Base-by-base conservation (phyloP, 1,284 basidiomycete species). In the Malassezia dermatis region DNA sequence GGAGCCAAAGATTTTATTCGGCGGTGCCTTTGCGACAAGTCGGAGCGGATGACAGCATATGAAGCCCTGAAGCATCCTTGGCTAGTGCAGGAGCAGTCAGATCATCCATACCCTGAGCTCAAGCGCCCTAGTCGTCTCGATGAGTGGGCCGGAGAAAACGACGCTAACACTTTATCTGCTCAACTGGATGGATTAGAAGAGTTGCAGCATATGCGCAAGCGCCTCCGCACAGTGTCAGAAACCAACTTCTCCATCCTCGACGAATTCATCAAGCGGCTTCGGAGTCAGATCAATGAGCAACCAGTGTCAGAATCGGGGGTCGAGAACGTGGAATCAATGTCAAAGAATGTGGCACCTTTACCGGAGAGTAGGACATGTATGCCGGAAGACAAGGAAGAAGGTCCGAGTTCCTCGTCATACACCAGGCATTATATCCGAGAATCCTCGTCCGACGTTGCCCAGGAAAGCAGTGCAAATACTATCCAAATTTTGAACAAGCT, bases 1-100 rank as follows among this genome's bases (percentile, higher is more conserved):
- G 54, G 52, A 12, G 69, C 67, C 30, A 72, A 66, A 51, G 71
- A 74, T 58, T 74, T 74, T 53, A 69, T 74, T 41, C 51, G 64
- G 17, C 60, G 51, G 23, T 73, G 72, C 43, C 61, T 74, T 37
- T 72, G 67, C 35, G 54, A 64, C 8, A 60, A 60, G 39, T 57
- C 64, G 3, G 39, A 61, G 53, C 64, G 72, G n/a, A 66, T 74
- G 62, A 66, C 67, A 2, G 65, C 69, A 8, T 56, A 49, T 24
- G 48, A 74, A 54, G 72, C 71, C 2, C 58, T 74, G 27, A 28
- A 60, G 10, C 71, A 74, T 32, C 71, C 72, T 0, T 75, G 71
- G 67, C 59, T 75, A 26, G 59, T 60, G 46, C 47, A 67, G 23
- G 7, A 35, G 19, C 19, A 24, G 30, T 8, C 32, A 27, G 13